Evolutionary conservation across 805 yeast species (phyloP), one percentile per base, ranked within the genome.

Genomic region (Metschnikowia bowlesiae): DNA sequence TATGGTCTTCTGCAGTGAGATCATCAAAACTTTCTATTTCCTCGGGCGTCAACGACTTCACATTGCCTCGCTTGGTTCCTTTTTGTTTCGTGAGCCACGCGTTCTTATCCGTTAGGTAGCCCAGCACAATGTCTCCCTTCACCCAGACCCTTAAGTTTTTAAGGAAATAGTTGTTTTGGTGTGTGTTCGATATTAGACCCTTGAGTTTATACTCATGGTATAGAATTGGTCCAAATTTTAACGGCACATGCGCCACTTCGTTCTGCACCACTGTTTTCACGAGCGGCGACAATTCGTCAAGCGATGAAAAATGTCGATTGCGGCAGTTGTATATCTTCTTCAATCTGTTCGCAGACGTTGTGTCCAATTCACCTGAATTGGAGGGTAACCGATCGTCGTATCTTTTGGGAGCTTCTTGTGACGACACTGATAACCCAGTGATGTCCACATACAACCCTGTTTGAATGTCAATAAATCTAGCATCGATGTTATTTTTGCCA

Each of bases 291-390:
- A 62, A 44, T 46, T 62, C 64, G 10, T 56, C 49, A 14, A 62
- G 60, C 13, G 57, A 45, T 13, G 61, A 48, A 46, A 69, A 70
- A 53, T 70, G 75, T 33, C 62, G 55, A 57, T 71, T 68, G 28
- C 72, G 61, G 54, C 75, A 71, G 52, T 70, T 71, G 53, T 75
- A 80, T 4, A 76, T 35, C 46, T 68, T 56, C 40, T 62, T 53
- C 11, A 35, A 18, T 38, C 37, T 45, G 50, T 62, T 62, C 14
- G 31, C 36, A 9, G 43, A 46, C 43, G 29, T 47, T 18, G 10
- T n/a, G 39, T 49, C 50, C 29, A 22, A 9, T 14, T 26, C 49
- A 43, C 8, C 28, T 14, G 44, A 42, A 44, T 46, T 28, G 36
- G 32, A 26, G n/a, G 46, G 11, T 18, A n/a, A 32, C 30, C 34